These are phyloP conservation scores for Penicillium paneum DNA, from an alignment of 2,329 filamentous ascomycete species.

Conservation along the genomic window DNA sequence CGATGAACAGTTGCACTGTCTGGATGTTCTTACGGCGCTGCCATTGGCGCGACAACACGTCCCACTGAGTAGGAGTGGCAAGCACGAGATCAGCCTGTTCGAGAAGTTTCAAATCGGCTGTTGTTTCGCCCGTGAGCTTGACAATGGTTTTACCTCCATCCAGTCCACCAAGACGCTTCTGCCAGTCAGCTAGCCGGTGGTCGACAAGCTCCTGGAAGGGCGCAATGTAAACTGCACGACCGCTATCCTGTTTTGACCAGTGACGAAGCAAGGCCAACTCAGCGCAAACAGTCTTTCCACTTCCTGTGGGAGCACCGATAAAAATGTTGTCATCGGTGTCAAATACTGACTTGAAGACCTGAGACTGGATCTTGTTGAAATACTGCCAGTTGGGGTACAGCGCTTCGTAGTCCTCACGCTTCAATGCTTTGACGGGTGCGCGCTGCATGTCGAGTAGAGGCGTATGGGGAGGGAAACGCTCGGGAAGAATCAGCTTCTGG, in stretches of 20 bases:
- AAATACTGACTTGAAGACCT: constrained; percentile 92
- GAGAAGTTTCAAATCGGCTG: constrained; percentile 82
- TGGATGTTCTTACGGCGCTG: constrained; percentile 94
- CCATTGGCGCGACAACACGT: constrained; percentile 93
- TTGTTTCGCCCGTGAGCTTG: constrained; percentile 90
- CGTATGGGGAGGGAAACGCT: constrained; percentile 93
- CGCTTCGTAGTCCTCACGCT: constrained; percentile 74
- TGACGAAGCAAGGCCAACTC: constrained; percentile 89
- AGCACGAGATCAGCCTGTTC: constrained; percentile 85
- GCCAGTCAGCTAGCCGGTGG: constrained; percentile 77
- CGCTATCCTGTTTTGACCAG: constrained; percentile 70
- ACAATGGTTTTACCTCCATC: constrained; percentile 84
- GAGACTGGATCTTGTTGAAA: constrained; percentile 97
- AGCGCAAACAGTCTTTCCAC: constrained; percentile 94
- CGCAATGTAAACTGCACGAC: constrained; percentile 87
- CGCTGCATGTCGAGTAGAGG: constrained; percentile 89
- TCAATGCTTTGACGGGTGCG: constrained; percentile 81
- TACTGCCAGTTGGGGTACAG: constrained; percentile 80
- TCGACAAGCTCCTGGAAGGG: constrained; percentile 94
- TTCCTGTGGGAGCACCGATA: constrained; percentile 86
- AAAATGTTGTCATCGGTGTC: constrained; percentile 92
- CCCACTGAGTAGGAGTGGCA: constrained; percentile 92
- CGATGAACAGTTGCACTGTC: constrained; percentile 83
- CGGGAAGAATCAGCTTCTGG: constrained; percentile 88
- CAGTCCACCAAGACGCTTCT: constrained; percentile 67